Percentiles rank a stretch among this genome's conserved stretches.
phyloP scores from a whole-genome alignment of 345 rosid genomes.

The Luvunga scandens region DNA sequence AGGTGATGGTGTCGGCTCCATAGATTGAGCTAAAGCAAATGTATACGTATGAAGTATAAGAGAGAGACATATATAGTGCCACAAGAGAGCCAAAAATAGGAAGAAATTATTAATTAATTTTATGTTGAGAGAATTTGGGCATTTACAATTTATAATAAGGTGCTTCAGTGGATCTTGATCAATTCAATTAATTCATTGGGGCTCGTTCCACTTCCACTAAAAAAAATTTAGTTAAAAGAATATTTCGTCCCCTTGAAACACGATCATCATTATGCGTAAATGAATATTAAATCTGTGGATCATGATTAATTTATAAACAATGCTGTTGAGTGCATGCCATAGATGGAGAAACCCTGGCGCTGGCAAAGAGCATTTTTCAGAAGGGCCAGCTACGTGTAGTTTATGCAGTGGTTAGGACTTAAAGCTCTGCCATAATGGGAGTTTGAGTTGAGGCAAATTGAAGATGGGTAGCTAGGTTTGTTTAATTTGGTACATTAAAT shows the following conservation, averaged over 20 bases:
- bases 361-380: not conserved
- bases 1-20: slow-evolving; percentile 35
- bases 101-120: not conserved
- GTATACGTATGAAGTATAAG: not conserved
- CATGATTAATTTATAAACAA: not conserved
- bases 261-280: slow-evolving; percentile 9
- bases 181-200: slow-evolving; percentile 20
- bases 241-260: not conserved
- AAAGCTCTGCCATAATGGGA: slow-evolving; percentile 6
- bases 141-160: not conserved
- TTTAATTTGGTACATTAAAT: not conserved
- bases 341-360: not conserved
- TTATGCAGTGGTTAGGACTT: slow-evolving; percentile 19
- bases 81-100: not conserved
- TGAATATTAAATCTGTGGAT: not conserved
- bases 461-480: not conserved
- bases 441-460: not conserved
- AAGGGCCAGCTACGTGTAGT: slow-evolving; percentile 28
- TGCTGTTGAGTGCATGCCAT: not conserved
- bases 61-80: not conserved
- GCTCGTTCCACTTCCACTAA: slow-evolving; percentile 34
- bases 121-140: not conserved
- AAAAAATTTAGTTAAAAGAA: not conserved
- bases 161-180: not conserved
- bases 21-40: slow-evolving; percentile 15